Evolutionary conservation across 2,329 filamentous ascomycete genomes (phyloP), one percentile per base, ranked within the genome.

Genomic region (Delphinella strobiligena): DNA sequence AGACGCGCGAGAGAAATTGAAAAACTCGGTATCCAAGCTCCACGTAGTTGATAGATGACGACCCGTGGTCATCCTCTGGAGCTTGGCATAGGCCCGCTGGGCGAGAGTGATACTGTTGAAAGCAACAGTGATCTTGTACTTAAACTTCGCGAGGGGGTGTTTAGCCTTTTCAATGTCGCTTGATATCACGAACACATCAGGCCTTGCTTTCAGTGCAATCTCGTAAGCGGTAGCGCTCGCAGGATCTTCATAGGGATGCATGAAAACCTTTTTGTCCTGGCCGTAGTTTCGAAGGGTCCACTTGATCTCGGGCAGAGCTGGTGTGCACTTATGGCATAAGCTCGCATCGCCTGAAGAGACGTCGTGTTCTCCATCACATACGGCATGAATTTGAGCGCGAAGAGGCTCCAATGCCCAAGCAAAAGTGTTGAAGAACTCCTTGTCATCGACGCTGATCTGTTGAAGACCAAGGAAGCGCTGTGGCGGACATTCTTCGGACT

Each of bases 211-310:
- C 16, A 74, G 53, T 2, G 60, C 58, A 31, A 58, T 56, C 49
- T 78, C 74, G 45, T 67, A 76, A 0, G 51, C 45, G 0, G 62
- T 65, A 34, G 74, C 72, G 40, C 64, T 59, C 37, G 58, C 46
- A 0, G 68, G 60, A 45, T 76, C 63, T 49, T 77, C 74, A 36
- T 66, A 67, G 1, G 69, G 61, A 11, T 56, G 56, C 15, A 68
- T 48, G 27, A 55, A 56, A 42, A 39, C 8, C 22, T 7, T 27
- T 27, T 27, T 27, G 22, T 7, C 12, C 22, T 7, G 22, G 22
- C 22, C 22, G 22, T 52, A 49, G 10, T 50, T 49, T 7, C 43
- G 48, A 3, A 60, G 34, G 15, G 48, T 52, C 65, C 64, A 69
- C 18, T 55, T 48, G 11, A 65, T 41, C 3, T 39, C 37, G 1